Evolutionary conservation across 2,329 filamentous ascomycete species (phyloP).

Genomic region (Ceratocystis cubensis): DNA sequence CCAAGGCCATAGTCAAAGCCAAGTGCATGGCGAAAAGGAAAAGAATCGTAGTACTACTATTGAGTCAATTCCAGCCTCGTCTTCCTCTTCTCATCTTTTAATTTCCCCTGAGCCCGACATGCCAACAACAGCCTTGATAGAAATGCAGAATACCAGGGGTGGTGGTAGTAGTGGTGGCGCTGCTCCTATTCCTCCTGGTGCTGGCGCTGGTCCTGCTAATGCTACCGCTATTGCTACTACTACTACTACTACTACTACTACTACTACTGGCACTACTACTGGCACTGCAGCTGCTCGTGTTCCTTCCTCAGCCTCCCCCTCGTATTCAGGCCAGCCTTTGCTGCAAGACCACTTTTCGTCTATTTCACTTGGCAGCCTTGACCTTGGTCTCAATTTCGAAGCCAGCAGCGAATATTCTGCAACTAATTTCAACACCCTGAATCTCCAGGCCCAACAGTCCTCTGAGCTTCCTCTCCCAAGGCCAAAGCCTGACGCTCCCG

Average conservation of each 20-base stretch:
- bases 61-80: background rate
- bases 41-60: background rate
- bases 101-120: slow-evolving; percentile 13
- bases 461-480: background rate
- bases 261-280: background rate
- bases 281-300: slow-evolving; percentile 1
- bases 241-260: background rate
- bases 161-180: background rate
- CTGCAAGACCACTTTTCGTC: slow-evolving; percentile 15
- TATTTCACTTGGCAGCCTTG: slow-evolving; percentile 12
- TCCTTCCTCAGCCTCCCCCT: slow-evolving; percentile 9
- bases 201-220: background rate
- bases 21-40: background rate
- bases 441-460: slow-evolving; percentile 4
- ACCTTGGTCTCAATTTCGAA: slow-evolving; percentile 12
- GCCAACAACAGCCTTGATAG: background rate
- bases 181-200: background rate
- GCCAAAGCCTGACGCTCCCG: background rate
- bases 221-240: background rate
- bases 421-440: background rate
- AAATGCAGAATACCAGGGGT: slow-evolving; percentile 5
- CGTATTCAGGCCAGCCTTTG: slow-evolving; percentile 7
- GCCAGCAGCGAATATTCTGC: slow-evolving; percentile 8
- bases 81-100: background rate
- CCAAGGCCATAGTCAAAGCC: background rate